These are phyloP conservation scores for Mesembryanthemum crystallinum DNA, from an alignment of 148 eudicot species.

Conservation along the genomic window DNA sequence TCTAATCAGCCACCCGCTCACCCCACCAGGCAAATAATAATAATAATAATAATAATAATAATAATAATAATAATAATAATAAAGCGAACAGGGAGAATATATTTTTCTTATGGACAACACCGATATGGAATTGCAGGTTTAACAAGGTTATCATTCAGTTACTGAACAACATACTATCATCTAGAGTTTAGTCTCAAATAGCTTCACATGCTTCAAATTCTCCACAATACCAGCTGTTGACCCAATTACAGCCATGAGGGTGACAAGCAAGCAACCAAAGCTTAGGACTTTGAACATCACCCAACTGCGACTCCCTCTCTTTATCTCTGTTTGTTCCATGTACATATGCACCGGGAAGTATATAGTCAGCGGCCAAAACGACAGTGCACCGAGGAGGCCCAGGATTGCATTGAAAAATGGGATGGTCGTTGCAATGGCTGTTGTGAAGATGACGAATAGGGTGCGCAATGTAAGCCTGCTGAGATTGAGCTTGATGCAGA, in stretches of 20 bases:
- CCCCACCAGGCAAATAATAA: too few species aligned
- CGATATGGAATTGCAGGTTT: neutral
- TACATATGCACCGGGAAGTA: conserved; percentile 43
- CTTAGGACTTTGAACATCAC: conserved; percentile 25
- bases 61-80: too few species aligned
- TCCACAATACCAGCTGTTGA: conserved; percentile 28
- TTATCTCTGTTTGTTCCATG: conserved; percentile 29
- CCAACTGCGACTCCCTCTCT: conserved; percentile 28
- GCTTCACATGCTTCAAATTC: conserved; percentile 13
- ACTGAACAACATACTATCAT: neutral
- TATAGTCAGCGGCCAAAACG: conserved; percentile 40
- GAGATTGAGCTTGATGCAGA: conserved; percentile 18
- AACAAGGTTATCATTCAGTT: neutral
- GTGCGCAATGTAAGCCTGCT: conserved; percentile 31
- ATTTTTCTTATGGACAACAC: neutral
- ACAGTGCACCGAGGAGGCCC: conserved; percentile 29
- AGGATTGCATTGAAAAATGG: conserved; percentile 34
- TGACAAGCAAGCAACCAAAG: conserved; percentile 32
- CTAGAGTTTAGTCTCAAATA: conserved; percentile 11
- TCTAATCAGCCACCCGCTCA: too few species aligned
- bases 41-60: too few species aligned
- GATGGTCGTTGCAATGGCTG: conserved; percentile 24
- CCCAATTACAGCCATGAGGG: conserved; percentile 36
- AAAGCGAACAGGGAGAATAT: too few species aligned
- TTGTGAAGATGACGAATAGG: conserved; percentile 22